A percentile compares a stretch with the other conserved stretches of the same genome.
phyloP scores from a whole-genome alignment of 352 stramenopile species.

The Phytopythium litorale region DNA sequence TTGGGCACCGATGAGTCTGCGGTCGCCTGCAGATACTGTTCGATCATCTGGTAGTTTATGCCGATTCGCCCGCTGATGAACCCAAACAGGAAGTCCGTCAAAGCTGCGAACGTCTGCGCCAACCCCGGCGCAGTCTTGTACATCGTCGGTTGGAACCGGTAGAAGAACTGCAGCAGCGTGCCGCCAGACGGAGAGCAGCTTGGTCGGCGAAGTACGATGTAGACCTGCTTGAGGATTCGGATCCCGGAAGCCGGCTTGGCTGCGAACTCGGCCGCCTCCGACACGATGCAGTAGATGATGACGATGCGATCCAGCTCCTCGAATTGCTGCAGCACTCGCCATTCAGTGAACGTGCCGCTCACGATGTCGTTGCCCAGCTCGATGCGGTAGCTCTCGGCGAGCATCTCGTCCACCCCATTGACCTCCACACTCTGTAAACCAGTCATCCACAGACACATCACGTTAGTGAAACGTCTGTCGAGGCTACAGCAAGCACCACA shows the following conservation, averaged over 20 bases:
- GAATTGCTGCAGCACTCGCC: conserved; percentile 1
- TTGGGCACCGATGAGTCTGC: neutral
- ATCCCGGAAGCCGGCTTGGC: neutral
- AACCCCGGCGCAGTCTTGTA: neutral
- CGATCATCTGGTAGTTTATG: conserved; percentile 9
- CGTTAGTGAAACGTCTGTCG: conserved; percentile 5
- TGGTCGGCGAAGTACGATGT: conserved; percentile 2
- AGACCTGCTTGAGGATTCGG: conserved; percentile 4
- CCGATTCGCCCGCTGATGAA: conserved; percentile 1
- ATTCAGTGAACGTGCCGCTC: conserved; percentile 3
- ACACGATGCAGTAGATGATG: conserved; percentile 2
- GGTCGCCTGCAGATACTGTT: neutral
- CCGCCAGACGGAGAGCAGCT: neutral
- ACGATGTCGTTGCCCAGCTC: neutral
- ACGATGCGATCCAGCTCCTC: neutral
- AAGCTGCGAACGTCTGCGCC: neutral
- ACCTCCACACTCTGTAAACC: neutral
- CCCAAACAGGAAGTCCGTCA: conserved; percentile 3
- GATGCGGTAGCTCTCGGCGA: neutral
- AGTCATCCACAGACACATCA: neutral
- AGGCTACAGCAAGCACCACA: conserved; percentile 27
- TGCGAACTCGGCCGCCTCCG: conserved; percentile 1
- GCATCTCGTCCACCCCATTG: neutral
- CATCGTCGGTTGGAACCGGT: conserved; percentile 1
- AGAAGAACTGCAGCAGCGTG: neutral